Evolutionary conservation across 768 basidiomycete species (phyloP).

Genomic region (Fomitopsis pulvina): DNA sequence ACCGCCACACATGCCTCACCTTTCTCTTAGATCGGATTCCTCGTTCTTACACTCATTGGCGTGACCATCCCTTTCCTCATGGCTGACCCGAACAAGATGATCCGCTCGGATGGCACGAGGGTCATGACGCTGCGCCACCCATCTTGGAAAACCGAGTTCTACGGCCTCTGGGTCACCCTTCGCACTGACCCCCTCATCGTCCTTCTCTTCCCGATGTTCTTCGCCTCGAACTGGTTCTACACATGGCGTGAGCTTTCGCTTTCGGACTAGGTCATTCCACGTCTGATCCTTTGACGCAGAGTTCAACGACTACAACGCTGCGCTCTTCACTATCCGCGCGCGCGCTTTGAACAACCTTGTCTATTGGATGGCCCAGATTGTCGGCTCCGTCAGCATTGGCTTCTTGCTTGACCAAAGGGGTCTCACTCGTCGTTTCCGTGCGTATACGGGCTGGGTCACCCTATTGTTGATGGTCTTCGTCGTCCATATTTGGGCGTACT

Average conservation of each 20-base stretch:
- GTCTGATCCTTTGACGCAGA: conserved; percentile 33
- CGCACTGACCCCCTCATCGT: conserved; percentile 66
- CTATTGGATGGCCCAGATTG: conserved; percentile 76
- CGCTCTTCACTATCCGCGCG: conserved; percentile 72
- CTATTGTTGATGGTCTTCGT: conserved; percentile 59
- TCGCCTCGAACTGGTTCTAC: conserved; percentile 81
- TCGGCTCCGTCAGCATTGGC: conserved; percentile 69
- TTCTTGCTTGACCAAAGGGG: conserved; percentile 52
- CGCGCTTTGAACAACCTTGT: conserved; percentile 71
- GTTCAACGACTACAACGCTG: conserved; percentile 76
- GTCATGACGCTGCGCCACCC: conserved; percentile 58
- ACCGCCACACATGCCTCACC: neutral
- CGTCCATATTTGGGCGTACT: conserved; percentile 71
- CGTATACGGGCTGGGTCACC: conserved; percentile 61
- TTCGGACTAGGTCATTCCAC: neutral
- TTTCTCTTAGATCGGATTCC: conserved; percentile 58
- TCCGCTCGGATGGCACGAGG: conserved; percentile 70
- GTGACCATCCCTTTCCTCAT: conserved; percentile 61
- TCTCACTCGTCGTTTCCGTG: conserved; percentile 59
- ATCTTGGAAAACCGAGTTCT: conserved; percentile 72
- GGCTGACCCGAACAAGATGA: conserved; percentile 65
- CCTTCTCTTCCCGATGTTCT: conserved; percentile 80
- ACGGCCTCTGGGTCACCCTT: conserved; percentile 61
- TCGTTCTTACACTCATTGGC: conserved; percentile 66
- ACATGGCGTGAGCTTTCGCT: conserved; percentile 58